Conservation (phyloP, 352 stramenopile species). For the Pythium oligandrum region DNA sequence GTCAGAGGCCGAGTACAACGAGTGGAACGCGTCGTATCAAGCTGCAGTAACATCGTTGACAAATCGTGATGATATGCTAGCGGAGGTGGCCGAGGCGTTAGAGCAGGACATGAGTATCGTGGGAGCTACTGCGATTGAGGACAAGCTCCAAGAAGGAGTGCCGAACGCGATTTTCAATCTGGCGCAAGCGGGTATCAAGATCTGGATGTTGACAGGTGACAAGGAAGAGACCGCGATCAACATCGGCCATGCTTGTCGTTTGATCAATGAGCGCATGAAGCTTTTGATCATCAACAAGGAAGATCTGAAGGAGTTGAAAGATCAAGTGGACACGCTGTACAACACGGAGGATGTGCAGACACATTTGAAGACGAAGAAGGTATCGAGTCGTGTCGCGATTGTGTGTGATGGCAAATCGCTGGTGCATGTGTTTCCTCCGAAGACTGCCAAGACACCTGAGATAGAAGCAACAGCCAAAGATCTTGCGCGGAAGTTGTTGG, state of each 20-base stretch:
- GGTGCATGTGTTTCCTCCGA: slow-evolving; percentile 61
- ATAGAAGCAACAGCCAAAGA: slow-evolving; percentile 33
- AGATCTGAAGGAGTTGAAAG: slow-evolving; percentile 31
- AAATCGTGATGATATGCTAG: slow-evolving; percentile 42
- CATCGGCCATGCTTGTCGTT: slow-evolving; percentile 42
- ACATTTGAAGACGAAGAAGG: slow-evolving; percentile 30
- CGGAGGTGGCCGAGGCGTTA: slow-evolving; percentile 36
- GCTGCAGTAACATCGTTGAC: slow-evolving; percentile 38
- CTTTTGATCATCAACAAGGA: slow-evolving; percentile 52
- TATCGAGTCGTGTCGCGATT: slow-evolving; percentile 48
- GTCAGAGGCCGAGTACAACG: slow-evolving; percentile 37
- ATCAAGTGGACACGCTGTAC: slow-evolving; percentile 49
- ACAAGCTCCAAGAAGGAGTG: slow-evolving; percentile 59
- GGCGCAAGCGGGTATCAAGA: slow-evolving; percentile 57
- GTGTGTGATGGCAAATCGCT: slow-evolving; percentile 72
- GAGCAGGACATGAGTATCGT: slow-evolving; percentile 44
- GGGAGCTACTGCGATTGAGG: slow-evolving; percentile 58
- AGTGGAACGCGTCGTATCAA: slow-evolving; percentile 29
- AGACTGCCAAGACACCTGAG: slow-evolving; percentile 28
- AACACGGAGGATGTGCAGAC: slow-evolving; percentile 39
- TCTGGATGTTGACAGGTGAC: slow-evolving; percentile 76
- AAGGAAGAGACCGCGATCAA: slow-evolving; percentile 62
- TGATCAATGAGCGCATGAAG: slow-evolving; percentile 58
- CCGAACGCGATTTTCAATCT: slow-evolving; percentile 55
- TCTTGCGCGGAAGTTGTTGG: slow-evolving; percentile 42